phyloP scores from a whole-genome alignment of 768 basidiomycete species.

The Tylopilus sp. region DNA sequence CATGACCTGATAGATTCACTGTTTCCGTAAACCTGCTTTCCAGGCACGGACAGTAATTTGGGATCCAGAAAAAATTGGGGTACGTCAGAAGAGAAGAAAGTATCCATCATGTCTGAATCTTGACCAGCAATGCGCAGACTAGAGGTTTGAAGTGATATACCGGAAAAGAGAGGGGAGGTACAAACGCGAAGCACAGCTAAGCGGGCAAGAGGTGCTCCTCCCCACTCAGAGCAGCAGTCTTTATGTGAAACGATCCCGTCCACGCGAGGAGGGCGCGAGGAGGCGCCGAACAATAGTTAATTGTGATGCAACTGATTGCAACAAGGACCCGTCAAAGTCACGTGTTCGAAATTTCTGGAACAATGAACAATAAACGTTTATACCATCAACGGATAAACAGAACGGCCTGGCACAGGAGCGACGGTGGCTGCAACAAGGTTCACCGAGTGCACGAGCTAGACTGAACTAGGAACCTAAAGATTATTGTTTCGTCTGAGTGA shows the following conservation, averaged over 20 bases:
- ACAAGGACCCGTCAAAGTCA: slow-evolving; percentile 8
- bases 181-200: slow-evolving; percentile 29
- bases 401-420: not conserved
- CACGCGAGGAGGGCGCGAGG: slow-evolving; percentile 7
- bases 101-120: slow-evolving; percentile 13
- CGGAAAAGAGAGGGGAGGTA: slow-evolving; percentile 9
- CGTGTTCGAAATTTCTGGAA: slow-evolving; percentile 14
- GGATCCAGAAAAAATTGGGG: not conserved
- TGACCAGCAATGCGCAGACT: slow-evolving; percentile 29
- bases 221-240: slow-evolving; percentile 6
- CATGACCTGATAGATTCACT: slow-evolving; percentile 25
- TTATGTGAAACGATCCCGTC: slow-evolving; percentile 15
- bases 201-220: slow-evolving; percentile 9
- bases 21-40: slow-evolving; percentile 24
- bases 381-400: slow-evolving; percentile 4
- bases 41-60: slow-evolving; percentile 5
- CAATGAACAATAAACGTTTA: slow-evolving; percentile 29
- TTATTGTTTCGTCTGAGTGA: slow-evolving; percentile 13
- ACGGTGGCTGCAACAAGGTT: slow-evolving; percentile 16
- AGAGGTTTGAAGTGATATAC: slow-evolving; percentile 21
- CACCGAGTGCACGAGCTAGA: slow-evolving; percentile 8
- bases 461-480: not conserved
- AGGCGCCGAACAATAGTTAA: slow-evolving; percentile 27
- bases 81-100: slow-evolving; percentile 12
- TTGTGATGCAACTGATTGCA: slow-evolving; percentile 14